Conservation (phyloP, 805 yeast genomes). For the Maudiozyma pseudohumilis region DNA sequence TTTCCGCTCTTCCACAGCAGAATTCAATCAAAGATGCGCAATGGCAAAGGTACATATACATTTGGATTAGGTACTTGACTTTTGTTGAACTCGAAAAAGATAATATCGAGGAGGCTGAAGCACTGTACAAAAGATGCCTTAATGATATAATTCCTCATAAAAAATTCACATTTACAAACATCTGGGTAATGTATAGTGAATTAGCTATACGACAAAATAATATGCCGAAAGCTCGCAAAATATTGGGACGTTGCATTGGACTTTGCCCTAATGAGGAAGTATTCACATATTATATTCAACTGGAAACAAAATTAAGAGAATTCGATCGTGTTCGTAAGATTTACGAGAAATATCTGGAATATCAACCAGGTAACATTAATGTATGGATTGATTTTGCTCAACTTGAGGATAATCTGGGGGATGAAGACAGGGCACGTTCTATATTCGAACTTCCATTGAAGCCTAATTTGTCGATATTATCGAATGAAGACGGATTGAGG, state of each 20-base stretch:
- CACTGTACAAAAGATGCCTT: slow-evolving; percentile 41
- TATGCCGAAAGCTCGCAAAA: slow-evolving; percentile 47
- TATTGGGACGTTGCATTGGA: slow-evolving; percentile 68
- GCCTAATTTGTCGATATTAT: slow-evolving; percentile 17
- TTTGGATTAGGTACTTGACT: slow-evolving; percentile 61
- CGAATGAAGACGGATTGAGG: slow-evolving; percentile 11
- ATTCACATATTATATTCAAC: slow-evolving; percentile 51
- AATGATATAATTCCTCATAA: slow-evolving; percentile 44
- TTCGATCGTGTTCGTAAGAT: slow-evolving; percentile 71
- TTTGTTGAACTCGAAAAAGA: slow-evolving; percentile 45
- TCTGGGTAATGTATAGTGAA: slow-evolving; percentile 64
- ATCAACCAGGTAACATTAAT: slow-evolving; percentile 12
- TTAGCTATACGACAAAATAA: slow-evolving; percentile 60
- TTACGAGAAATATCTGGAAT: slow-evolving; percentile 46
- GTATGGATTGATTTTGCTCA: slow-evolving; percentile 59
- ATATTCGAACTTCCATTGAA: slow-evolving; percentile 44
- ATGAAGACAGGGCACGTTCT: slow-evolving; percentile 55
- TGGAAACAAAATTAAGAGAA: slow-evolving; percentile 63
- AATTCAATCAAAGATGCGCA: slow-evolving; percentile 30
- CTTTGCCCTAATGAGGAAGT: slow-evolving; percentile 49
- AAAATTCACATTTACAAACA: slow-evolving; percentile 53
- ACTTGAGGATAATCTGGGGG: slow-evolving; percentile 60
- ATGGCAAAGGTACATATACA: slow-evolving; percentile 62
- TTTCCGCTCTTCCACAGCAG: slow-evolving; percentile 18
- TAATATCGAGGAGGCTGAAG: slow-evolving; percentile 39